Evolutionary conservation across 257 asterid genomes (phyloP).

Genomic region (Osmanthus fragrans): DNA sequence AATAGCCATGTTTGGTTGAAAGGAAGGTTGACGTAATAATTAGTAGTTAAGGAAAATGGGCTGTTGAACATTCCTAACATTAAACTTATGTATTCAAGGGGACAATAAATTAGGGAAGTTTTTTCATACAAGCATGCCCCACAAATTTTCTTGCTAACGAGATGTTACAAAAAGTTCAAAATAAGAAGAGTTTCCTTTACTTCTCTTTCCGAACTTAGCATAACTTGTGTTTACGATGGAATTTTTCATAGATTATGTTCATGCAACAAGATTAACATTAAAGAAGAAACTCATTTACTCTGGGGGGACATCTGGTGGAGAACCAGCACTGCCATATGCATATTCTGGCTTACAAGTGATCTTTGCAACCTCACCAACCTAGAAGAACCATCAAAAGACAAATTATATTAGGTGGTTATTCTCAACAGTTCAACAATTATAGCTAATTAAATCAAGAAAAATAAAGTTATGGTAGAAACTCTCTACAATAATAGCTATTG

Average conservation of each 20-base stretch:
- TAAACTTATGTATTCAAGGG: background rate
- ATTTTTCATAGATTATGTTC: conserved; percentile 11
- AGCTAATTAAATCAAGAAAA: background rate
- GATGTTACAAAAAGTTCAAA: background rate
- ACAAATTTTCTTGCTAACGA: background rate
- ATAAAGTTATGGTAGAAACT: background rate
- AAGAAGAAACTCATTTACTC: conserved; percentile 47
- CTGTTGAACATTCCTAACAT: background rate
- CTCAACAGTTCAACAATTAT: background rate
- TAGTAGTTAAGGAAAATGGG: background rate
- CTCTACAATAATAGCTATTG: background rate
- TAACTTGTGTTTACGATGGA: background rate
- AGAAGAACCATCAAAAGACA: conserved; percentile 25
- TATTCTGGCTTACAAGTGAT: conserved; percentile 96
- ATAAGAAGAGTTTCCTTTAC: background rate
- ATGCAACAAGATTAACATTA: background rate
- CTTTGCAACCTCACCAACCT: conserved; percentile 93
- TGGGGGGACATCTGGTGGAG: conserved; percentile 95
- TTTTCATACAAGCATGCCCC: background rate
- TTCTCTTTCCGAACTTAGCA: conserved; percentile 6
- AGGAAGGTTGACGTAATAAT: background rate
- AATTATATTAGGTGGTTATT: background rate
- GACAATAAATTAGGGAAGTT: background rate
- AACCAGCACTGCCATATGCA: conserved; percentile 90
- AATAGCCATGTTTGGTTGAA: background rate